A percentile compares a stretch with the other conserved stretches of the same genome.
phyloP scores from a whole-genome alignment of 345 rosid genomes.

The Eucalyptus shirleyi region DNA sequence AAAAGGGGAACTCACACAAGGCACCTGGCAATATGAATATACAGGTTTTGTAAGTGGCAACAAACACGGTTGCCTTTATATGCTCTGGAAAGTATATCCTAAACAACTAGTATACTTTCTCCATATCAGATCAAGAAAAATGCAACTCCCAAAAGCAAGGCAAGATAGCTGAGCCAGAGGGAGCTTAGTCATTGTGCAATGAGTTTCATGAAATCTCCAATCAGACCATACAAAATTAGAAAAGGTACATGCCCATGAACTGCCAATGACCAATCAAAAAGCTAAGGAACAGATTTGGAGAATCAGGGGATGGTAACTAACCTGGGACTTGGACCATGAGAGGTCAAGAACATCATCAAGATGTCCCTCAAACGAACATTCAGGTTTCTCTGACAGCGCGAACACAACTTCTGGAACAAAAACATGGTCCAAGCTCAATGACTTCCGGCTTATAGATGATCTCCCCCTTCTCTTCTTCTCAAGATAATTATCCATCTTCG shows the following conservation, averaged over 20 bases:
- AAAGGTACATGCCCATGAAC: not conserved
- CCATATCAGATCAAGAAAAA: not conserved
- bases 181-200: not conserved
- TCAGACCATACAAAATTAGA: not conserved
- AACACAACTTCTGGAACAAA: slow-evolving; percentile 73
- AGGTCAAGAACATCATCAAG: slow-evolving; percentile 79
- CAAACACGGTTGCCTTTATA: not conserved
- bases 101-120: not conserved
- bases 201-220: not conserved
- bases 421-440: slow-evolving; percentile 60
- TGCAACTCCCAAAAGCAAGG: not conserved
- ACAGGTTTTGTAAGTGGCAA: not conserved
- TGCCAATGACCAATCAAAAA: not conserved
- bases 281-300: not conserved
- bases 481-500: slow-evolving; percentile 24
- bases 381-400: slow-evolving; percentile 75
- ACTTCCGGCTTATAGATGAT: slow-evolving; percentile 63
- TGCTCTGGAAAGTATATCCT: not conserved
- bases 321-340: slow-evolving; percentile 97
- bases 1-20: not conserved
- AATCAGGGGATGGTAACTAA: slow-evolving; percentile 9
- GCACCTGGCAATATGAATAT: not conserved
- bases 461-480: slow-evolving; percentile 78
- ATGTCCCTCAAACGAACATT: slow-evolving; percentile 86
- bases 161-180: not conserved